phyloP scores from a whole-genome alignment of 2,329 filamentous ascomycete species.

The Albophoma yamanashiensis region DNA sequence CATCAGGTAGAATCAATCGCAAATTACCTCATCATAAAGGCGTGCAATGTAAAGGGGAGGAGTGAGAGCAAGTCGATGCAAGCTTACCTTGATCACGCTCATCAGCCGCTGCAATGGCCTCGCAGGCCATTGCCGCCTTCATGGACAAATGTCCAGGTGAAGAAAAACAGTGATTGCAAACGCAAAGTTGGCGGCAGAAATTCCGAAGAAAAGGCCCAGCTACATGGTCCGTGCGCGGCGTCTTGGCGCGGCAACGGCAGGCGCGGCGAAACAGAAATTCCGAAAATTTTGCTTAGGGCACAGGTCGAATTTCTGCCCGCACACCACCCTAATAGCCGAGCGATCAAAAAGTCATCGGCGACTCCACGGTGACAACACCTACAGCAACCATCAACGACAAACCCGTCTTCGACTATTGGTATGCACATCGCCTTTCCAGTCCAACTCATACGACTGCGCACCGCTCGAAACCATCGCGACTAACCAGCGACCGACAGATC shows the following conservation, averaged over 20 bases:
- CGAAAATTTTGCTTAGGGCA: constrained; percentile 29
- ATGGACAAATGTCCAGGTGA: not conserved
- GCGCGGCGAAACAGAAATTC: constrained; percentile 17
- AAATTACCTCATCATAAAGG: constrained; percentile 89
- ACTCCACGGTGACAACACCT: constrained; percentile 24
- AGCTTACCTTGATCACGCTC: constrained; percentile 16
- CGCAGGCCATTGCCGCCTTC: not conserved
- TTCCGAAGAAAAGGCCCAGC: constrained; percentile 1
- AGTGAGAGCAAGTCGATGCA: constrained; percentile 2
- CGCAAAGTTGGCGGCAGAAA: not conserved
- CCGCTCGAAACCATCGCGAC: constrained; percentile 16
- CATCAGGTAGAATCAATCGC: constrained; percentile 87
- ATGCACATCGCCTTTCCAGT: constrained; percentile 19
- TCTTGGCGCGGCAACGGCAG: not conserved
- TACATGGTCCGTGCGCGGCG: constrained; percentile 6
- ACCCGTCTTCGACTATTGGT: constrained; percentile 28
- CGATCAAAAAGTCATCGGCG: constrained; percentile 29
- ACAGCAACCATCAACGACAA: constrained; percentile 26
- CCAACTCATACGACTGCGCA: constrained; percentile 6
- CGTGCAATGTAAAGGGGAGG: constrained; percentile 2
- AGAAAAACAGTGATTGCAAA: not conserved
- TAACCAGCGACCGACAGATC: constrained; percentile 33
- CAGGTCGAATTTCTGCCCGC: constrained; percentile 28
- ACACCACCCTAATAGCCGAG: constrained; percentile 27
- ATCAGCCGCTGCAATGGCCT: not conserved